Conservation (phyloP, 1,139 yeast species). For the Scheffersomyces insectosa region DNA sequence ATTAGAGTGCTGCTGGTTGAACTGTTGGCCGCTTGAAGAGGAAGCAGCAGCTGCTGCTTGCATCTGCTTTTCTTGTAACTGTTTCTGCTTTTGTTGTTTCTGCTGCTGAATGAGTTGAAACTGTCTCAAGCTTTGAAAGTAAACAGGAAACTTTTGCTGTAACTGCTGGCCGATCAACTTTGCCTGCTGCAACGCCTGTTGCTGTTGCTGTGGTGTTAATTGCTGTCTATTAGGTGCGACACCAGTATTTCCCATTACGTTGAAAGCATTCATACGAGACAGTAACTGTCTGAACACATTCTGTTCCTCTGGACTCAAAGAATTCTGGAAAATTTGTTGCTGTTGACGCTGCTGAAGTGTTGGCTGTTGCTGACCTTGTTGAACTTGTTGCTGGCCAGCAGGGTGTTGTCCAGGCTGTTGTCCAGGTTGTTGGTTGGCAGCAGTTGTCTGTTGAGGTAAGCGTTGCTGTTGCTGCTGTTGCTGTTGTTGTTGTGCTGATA, state of each 20-base stretch:
- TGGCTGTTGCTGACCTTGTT: conserved; percentile 10
- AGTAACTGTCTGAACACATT: conserved; percentile 46
- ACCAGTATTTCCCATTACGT: conserved; percentile 48
- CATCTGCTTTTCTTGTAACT: conserved; percentile 10
- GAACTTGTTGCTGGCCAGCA: conserved; percentile 10
- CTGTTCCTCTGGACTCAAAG: conserved; percentile 46
- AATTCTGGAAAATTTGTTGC: conserved; percentile 46
- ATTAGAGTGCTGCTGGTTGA: conserved; percentile 13
- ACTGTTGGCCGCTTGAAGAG: conserved; percentile 6
- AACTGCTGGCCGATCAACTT: conserved; percentile 45
- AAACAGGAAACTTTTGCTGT: conserved; percentile 44
- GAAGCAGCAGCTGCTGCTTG: conserved; percentile 14
- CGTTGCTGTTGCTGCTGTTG: conserved; percentile 4
- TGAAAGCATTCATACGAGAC: conserved; percentile 41
- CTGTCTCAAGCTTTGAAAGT: conserved; percentile 46
- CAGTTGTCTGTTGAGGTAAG: conserved; percentile 1
- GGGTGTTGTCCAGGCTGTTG: conserved; percentile 6
- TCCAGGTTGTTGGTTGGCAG: conserved; percentile 2
- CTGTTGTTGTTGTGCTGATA: conserved; percentile 7
- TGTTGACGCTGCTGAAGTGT: conserved; percentile 44
- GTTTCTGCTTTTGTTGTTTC: conserved; percentile 25
- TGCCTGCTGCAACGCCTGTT: conserved; percentile 48
- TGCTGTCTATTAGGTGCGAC: conserved; percentile 46
- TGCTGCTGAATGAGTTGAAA: conserved; percentile 43
- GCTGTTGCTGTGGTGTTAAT: conserved; percentile 47